Conservation (phyloP, 2,329 filamentous ascomycete species). For the Rutstroemia sp. region DNA sequence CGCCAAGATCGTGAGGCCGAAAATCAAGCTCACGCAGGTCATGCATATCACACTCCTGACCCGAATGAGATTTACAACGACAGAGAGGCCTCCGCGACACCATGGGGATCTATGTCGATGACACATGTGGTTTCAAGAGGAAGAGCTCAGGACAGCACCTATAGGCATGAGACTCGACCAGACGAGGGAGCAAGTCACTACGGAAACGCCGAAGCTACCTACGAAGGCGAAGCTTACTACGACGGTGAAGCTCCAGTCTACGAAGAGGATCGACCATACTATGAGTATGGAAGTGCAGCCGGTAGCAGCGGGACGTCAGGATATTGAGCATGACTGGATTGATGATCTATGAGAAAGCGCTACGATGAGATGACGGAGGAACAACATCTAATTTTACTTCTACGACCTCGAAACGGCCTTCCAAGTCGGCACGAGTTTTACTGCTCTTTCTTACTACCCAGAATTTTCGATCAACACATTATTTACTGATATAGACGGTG, state of each 20-base stretch:
- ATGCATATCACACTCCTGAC: conserved; percentile 55
- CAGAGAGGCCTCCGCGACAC: conserved; percentile 55
- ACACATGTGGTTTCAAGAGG: conserved; percentile 40
- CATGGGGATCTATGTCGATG: conserved; percentile 65
- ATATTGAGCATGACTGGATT: neutral
- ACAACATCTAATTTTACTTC: neutral
- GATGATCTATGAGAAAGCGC: neutral
- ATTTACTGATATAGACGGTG: neutral
- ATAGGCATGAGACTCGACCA: conserved; percentile 31
- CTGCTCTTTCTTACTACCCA: neutral
- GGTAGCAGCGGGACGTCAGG: conserved; percentile 20
- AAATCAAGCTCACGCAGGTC: conserved; percentile 56
- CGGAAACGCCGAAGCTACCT: conserved; percentile 12
- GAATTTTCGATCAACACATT: neutral
- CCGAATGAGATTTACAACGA: conserved; percentile 47
- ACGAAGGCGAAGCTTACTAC: conserved; percentile 23
- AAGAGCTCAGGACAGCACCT: conserved; percentile 37
- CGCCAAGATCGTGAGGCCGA: conserved; percentile 54
- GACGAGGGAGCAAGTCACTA: conserved; percentile 22
- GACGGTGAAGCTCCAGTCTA: conserved; percentile 21
- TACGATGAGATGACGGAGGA: neutral
- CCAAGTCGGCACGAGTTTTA: neutral
- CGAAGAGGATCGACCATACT: conserved; percentile 22
- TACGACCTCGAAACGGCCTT: neutral
- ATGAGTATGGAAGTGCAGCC: conserved; percentile 27